Conservation (phyloP, 495 filamentous ascomycete genomes). For the Neurospora discreta region DNA sequence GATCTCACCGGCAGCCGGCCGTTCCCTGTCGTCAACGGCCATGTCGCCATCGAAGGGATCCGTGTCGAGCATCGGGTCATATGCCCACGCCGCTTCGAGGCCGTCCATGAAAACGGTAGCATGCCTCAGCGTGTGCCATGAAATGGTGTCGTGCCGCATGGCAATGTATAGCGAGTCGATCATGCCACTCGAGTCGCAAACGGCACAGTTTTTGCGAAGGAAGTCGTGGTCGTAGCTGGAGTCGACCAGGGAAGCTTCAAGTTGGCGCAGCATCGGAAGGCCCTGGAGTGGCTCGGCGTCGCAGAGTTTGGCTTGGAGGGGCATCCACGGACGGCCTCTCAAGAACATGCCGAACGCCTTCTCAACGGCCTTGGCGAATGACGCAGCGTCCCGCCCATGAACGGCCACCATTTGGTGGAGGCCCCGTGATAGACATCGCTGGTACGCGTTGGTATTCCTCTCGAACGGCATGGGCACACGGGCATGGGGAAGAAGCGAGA, state of each 20-base stretch:
- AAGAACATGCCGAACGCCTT: conserved; percentile 39
- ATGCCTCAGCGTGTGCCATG: conserved; percentile 33
- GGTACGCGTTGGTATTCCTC: conserved; percentile 47
- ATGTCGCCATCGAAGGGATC: conserved; percentile 26
- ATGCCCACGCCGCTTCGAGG: conserved; percentile 39
- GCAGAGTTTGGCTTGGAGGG: conserved; percentile 44
- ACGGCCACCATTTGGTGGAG: conserved; percentile 43
- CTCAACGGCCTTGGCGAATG: conserved; percentile 34
- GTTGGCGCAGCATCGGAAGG: conserved; percentile 43
- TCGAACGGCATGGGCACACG: conserved; percentile 46
- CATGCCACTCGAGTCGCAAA: conserved; percentile 37
- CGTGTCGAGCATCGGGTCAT: conserved; percentile 36
- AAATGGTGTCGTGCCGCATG: conserved; percentile 37
- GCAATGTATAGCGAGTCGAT: conserved; percentile 46
- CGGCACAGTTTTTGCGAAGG: conserved; percentile 36
- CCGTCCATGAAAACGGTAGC: conserved; percentile 36
- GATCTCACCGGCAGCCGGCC: conserved; percentile 39
- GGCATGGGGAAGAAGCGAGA: conserved; percentile 41
- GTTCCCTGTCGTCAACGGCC: conserved; percentile 22
- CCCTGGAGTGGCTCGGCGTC: conserved; percentile 41
- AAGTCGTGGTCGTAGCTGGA: conserved; percentile 36
- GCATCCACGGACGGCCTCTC: conserved; percentile 39
- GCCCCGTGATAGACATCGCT: conserved; percentile 44
- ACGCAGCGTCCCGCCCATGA: conserved; percentile 33
- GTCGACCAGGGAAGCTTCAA: conserved; percentile 28